Conservation (phyloP, 2,329 filamentous ascomycete species). For the Scedosporium boydii region DNA sequence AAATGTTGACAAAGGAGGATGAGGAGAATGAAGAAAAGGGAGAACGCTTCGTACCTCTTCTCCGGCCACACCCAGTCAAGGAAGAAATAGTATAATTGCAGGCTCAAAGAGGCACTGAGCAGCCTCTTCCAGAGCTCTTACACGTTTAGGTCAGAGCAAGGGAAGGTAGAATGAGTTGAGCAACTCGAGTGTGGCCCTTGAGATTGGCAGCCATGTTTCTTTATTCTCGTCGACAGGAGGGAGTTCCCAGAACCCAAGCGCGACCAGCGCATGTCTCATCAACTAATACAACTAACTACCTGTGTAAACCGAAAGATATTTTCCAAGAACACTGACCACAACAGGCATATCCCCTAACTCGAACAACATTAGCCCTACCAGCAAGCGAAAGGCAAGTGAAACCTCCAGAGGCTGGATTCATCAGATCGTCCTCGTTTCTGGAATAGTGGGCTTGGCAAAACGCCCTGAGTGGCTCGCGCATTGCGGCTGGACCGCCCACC, state of each 20-base stretch:
- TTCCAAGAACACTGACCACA: neutral
- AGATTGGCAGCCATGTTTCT: too few species aligned
- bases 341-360: neutral
- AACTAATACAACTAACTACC: neutral
- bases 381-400: neutral
- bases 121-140: too few species aligned
- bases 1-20: too few species aligned
- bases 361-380: neutral
- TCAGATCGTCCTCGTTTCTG: neutral
- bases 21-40: conserved; percentile 2
- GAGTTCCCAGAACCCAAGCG: too few species aligned
- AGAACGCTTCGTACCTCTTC: neutral
- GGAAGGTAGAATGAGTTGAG: neutral
- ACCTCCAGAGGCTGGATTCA: neutral
- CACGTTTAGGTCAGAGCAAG: too few species aligned
- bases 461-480: neutral
- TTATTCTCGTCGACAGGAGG: too few species aligned
- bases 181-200: too few species aligned
- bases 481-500: neutral
- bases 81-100: too few species aligned
- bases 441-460: neutral
- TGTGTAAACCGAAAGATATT: neutral
- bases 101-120: too few species aligned
- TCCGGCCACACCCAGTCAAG: too few species aligned
- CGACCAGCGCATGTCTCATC: neutral